phyloP scores from a whole-genome alignment of 306 rosid species.

The Fagus sylvatica region DNA sequence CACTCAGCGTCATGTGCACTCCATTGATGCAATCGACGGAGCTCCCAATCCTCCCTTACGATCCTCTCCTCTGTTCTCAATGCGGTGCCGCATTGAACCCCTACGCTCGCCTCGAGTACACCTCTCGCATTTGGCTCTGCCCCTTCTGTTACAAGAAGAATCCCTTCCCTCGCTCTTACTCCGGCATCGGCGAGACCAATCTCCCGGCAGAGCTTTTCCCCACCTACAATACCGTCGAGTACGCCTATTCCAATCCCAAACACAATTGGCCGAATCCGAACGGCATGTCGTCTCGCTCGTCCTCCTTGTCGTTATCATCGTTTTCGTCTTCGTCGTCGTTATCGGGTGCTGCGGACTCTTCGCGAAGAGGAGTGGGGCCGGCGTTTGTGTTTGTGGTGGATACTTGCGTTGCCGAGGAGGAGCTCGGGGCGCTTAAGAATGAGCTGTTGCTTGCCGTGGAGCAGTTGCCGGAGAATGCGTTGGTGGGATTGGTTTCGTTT shows the following conservation, averaged over 20 bases:
- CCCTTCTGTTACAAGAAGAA: constrained; percentile 70
- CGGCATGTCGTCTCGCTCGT: too few species aligned
- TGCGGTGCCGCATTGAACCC: constrained; percentile 86
- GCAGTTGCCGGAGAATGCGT: constrained; percentile 59
- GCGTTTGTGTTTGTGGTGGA: constrained; percentile 73
- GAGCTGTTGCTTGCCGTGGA: constrained; percentile 60
- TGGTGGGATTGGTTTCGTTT: constrained; percentile 65
- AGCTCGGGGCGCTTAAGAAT: constrained; percentile 63
- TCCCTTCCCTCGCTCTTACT: constrained; percentile 66
- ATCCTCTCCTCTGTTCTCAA: constrained; percentile 61
- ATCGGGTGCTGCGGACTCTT: constrained; percentile 27
- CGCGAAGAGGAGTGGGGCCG: constrained; percentile 47
- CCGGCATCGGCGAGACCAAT: constrained; percentile 67
- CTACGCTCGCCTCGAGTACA: constrained; percentile 80
- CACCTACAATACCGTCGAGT: constrained; percentile 79
- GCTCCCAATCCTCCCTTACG: constrained; percentile 77
- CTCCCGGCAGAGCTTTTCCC: constrained; percentile 96
- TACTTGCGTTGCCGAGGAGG: constrained; percentile 46
- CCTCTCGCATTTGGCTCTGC: constrained; percentile 86
- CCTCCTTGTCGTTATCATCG: constrained; percentile 27
- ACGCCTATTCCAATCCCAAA: constrained; percentile 38
- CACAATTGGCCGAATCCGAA: constrained; percentile 24
- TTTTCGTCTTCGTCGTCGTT: constrained; percentile 28
- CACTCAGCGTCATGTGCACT: constrained; percentile 71
- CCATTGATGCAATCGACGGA: constrained; percentile 66